Conservation (phyloP, 495 filamentous ascomycete species). For the Lepraria neglecta region DNA sequence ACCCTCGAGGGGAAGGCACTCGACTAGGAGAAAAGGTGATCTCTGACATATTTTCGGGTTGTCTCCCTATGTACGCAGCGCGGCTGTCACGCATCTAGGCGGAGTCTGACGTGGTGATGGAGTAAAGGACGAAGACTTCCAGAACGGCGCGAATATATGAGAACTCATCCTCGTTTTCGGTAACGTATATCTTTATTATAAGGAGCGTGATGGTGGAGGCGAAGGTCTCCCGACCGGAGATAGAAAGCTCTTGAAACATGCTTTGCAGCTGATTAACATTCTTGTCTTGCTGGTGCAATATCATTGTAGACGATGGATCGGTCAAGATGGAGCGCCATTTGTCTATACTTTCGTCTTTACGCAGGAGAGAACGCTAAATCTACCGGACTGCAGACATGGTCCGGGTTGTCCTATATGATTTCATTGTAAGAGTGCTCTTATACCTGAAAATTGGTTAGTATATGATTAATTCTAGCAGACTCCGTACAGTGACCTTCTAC, state of each 20-base stretch:
- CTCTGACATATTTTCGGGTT: conserved; percentile 12
- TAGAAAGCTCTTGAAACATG: too few species aligned
- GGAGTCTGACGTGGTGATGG: conserved; percentile 6
- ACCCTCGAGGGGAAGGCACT: too few species aligned
- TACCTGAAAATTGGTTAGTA: too few species aligned
- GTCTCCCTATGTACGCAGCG: conserved; percentile 11
- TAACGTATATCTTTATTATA: conserved; percentile 1
- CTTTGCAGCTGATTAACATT: too few species aligned
- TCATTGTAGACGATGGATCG: background rate
- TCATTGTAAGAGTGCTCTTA: too few species aligned
- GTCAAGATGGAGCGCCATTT: conserved; percentile 7
- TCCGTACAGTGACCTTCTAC: too few species aligned
- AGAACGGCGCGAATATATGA: conserved; percentile 13
- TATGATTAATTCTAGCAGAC: too few species aligned
- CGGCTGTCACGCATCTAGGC: conserved; percentile 10
- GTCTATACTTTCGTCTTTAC: background rate
- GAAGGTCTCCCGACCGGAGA: too few species aligned
- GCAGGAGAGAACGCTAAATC: conserved; percentile 2
- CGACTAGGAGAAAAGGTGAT: background rate
- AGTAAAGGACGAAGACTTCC: conserved; percentile 16
- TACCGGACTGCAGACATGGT: too few species aligned
- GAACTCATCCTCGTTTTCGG: conserved; percentile 10
- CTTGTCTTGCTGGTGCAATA: too few species aligned
- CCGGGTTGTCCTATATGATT: too few species aligned
- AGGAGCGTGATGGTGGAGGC: conserved; percentile 3